Base-by-base conservation (phyloP, 371 early-diverging fungal species). In the Mucor velutinosus region DNA sequence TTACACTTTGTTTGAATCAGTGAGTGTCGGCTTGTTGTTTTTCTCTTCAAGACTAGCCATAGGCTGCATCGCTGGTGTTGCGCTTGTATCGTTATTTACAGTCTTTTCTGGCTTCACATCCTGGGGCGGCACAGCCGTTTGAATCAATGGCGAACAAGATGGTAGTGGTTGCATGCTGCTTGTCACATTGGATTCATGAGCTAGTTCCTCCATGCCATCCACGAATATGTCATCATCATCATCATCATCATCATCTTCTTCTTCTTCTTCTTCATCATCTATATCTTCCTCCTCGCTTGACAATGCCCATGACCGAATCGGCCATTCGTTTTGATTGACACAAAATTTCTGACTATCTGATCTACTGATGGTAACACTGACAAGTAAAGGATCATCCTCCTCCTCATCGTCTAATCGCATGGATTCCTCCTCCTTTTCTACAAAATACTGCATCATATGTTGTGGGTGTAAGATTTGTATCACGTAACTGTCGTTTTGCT, bases 201-300 rank as follows among this genome's bases (percentile, higher is more conserved):
- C 58, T 7, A 71, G 25, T 14, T 67, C 62, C 41, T 73, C 76
- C 78, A 73, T 76, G 12, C 71, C 74, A 65, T 78, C 79, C 23
- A 76, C 76, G 62, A 75, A 78, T 4, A 74, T 66, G 51, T 79
- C 76, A 4, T 65, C 66, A 11, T 72, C 78, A 4, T 82, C 82
- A n/a, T 78, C 79, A 4, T 80, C 80, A 19, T 79, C 77, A 0
- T 76, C 81, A 29, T 78, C 83, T 21, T 7, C 66, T 11, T 72
- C 78, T 6, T 82, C 81, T 21, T 78, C 79, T 2, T 80, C 81
- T 23, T 78, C 77, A 0, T 76, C 83, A 29, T 78, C 82, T 21
- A 76, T 79, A 3, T 79, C 82, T 17, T 80, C 77, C 0, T 76
- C 84, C 35, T 78, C 73, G 23, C 63, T 65, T 60, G 66, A 15